Evolutionary conservation across 768 basidiomycete genomes (phyloP).

Genomic region (Serpula lacrymans): DNA sequence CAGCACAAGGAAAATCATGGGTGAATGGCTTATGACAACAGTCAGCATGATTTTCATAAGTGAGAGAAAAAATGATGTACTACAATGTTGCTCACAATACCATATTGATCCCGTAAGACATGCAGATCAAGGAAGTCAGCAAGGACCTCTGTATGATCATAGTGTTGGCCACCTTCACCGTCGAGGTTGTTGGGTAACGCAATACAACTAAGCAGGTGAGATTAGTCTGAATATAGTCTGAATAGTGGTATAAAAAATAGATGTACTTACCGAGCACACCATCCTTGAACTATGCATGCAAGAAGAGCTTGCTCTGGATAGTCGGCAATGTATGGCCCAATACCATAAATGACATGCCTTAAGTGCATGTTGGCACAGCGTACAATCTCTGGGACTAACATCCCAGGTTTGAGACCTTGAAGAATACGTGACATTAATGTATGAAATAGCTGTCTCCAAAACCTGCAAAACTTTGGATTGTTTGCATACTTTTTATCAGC

Average conservation of each 20-base stretch:
- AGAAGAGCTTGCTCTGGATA: conserved; percentile 37
- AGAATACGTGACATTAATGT: conserved; percentile 24
- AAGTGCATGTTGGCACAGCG: conserved; percentile 30
- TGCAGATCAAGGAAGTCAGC: conserved; percentile 14
- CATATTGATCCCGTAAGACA: conserved; percentile 31
- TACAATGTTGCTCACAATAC: conserved; percentile 28
- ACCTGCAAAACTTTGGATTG: conserved; percentile 11
- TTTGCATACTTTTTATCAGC: conserved; percentile 7
- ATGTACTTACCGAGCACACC: conserved; percentile 31
- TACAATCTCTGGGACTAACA: conserved; percentile 23
- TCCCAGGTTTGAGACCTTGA: conserved; percentile 15
- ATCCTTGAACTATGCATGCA: conserved; percentile 30
- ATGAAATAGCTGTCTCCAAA: conserved; percentile 26
- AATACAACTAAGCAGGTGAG: too few species aligned
- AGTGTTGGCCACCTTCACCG: not conserved
- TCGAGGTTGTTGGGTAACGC: conserved; percentile 17
- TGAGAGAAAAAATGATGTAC: conserved; percentile 18
- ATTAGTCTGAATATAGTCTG: too few species aligned
- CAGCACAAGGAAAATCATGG: too few species aligned
- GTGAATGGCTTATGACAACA: conserved; percentile 37
- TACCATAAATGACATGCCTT: conserved; percentile 24
- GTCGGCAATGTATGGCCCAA: conserved; percentile 38
- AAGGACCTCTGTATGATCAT: conserved; percentile 17
- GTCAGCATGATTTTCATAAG: not conserved
- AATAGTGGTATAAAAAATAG: not conserved